Evolutionary conservation across 305 asterid genomes (phyloP).

Genomic region (Striga hermonthica): DNA sequence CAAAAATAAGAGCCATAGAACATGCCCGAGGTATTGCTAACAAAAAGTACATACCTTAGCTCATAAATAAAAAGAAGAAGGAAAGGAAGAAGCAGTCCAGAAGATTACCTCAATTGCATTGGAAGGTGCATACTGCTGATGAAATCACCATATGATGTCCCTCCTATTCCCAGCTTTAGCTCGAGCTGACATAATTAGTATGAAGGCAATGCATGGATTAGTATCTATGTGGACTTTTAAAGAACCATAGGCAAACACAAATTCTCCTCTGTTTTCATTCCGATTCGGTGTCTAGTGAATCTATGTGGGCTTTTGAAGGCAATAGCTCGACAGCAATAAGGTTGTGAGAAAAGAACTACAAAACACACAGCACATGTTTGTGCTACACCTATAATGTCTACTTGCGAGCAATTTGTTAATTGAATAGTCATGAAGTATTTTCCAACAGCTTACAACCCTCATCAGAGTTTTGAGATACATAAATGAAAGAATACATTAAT

Average conservation of each 20-base stretch:
- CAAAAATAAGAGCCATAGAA: neutral
- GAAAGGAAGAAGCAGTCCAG: neutral
- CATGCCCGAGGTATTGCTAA: neutral
- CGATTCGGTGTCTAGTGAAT: no score
- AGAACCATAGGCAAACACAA: neutral
- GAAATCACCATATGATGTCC: conserved; percentile 92
- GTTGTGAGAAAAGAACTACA: no score
- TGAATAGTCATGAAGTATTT: no score
- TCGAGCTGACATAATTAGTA: conserved; percentile 53
- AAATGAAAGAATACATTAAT: no score
- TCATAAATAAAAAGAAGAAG: neutral
- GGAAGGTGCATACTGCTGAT: conserved; percentile 82
- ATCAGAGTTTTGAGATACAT: no score
- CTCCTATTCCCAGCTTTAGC: conserved; percentile 89
- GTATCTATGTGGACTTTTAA: conserved; percentile 17
- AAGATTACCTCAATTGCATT: conserved; percentile 78
- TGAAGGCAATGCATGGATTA: conserved; percentile 19
- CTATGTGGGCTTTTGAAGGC: no score
- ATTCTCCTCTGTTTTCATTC: no score
- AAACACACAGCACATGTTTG: no score
- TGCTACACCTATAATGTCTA: no score
- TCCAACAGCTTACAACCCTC: no score
- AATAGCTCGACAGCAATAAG: no score
- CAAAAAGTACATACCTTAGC: neutral
- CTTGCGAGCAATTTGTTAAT: no score